phyloP scores from a whole-genome alignment of 331 rosid genomes.

The Acacia concinna region DNA sequence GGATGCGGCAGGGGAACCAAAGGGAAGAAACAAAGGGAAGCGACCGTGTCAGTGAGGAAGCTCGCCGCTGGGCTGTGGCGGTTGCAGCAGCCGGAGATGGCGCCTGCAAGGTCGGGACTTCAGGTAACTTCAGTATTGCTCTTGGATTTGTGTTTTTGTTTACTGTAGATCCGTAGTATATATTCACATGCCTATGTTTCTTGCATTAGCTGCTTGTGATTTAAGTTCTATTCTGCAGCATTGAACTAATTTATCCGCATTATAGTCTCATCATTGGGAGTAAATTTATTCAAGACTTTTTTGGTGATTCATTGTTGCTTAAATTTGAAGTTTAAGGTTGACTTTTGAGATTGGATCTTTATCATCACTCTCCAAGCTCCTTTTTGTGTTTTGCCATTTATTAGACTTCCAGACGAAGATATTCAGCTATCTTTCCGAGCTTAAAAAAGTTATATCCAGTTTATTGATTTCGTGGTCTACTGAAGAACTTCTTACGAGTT shows the following conservation, averaged over 20 bases:
- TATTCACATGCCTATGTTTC: constrained; percentile 3
- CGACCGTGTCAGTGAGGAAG: constrained; percentile 73
- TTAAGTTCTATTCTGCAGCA: constrained; percentile 30
- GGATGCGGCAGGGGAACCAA: constrained; percentile 43
- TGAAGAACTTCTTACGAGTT: neutral
- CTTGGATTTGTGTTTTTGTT: neutral
- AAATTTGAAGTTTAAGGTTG: constrained; percentile 38
- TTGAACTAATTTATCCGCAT: neutral
- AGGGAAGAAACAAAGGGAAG: constrained; percentile 44
- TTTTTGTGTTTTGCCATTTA: constrained; percentile 5
- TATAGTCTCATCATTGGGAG: constrained; percentile 7
- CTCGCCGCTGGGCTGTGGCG: constrained; percentile 88
- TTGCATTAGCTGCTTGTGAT: constrained; percentile 17
- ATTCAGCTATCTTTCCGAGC: neutral
- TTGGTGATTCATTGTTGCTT: constrained; percentile 30
- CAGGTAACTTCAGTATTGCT: constrained; percentile 39
- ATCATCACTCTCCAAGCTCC: constrained; percentile 26
- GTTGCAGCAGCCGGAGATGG: constrained; percentile 65
- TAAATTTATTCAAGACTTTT: constrained; percentile 9
- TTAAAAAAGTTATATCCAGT: constrained; percentile 6
- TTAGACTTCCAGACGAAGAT: constrained; percentile 11
- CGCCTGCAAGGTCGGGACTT: constrained; percentile 43
- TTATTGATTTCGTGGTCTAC: neutral
- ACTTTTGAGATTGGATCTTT: constrained; percentile 23
- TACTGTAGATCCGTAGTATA: constrained; percentile 45